Evolutionary conservation across 495 filamentous ascomycete genomes (phyloP), one percentile per base, ranked within the genome.

Genomic region (Trichocladium antarcticum): DNA sequence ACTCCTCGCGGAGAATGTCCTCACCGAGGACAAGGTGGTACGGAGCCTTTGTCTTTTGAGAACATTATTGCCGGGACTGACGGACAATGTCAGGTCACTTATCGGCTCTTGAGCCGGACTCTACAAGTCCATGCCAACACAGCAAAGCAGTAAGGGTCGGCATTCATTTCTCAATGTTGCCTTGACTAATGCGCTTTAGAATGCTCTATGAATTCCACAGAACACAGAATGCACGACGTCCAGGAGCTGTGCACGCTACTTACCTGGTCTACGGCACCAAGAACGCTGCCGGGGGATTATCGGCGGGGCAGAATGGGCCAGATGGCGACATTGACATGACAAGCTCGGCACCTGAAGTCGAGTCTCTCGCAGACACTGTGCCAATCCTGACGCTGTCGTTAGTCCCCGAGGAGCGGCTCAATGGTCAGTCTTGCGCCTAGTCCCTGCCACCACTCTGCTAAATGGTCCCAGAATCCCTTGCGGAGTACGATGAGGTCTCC

Each of bases 181-280:
- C 19, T 10, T 9, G 14, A n/a, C 42, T 40, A 32, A 42, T 37
- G 49, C 45, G 39, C 37, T 6, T 11, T 41, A 92, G 89, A 57
- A 89, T 96, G 75, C 80, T 98, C 1, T 94, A 81, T 64, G 89
- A 95, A 12, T 97, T 95, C 56, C 76, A 96, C 63, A 70, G 68
- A 39, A 75, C 68, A 37, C 83, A 95, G 69, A 95, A 90, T 65
- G 73, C 70, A 28, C 87, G 83, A 60, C 84, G 79, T 37, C 79
- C 87, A 0, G 74, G 75, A 11, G 77, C 74, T 31, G 74, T 97
- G 34, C 80, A 89, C 68, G 90, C 92, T 46, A 95, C 87, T 15
- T 98, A 95, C 62, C 67, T 97, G 39, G 59, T 97, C 20, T 80
- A 82, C 46, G 92, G 92, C 17, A 66, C 56, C 47, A 76, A 61